Evolutionary conservation across 1,284 basidiomycete genomes (phyloP).

Genomic region (Golubevia pallescens): DNA sequence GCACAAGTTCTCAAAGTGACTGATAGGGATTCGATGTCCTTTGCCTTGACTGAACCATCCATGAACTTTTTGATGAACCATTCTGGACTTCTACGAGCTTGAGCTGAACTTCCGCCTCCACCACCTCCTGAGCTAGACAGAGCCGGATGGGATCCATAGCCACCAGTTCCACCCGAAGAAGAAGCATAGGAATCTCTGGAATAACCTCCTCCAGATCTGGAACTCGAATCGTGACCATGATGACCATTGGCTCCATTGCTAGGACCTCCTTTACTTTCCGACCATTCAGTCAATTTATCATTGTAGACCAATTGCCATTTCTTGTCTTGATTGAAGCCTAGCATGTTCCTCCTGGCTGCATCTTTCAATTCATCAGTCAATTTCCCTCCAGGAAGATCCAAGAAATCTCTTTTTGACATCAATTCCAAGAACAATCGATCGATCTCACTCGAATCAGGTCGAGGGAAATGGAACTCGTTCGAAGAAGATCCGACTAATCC

Average conservation of each 20-base stretch:
- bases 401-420: conserved; percentile 59
- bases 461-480: conserved; percentile 36
- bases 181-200: too few relatives aligned
- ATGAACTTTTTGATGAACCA: conserved; percentile 86
- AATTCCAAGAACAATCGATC: conserved; percentile 61
- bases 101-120: conserved; percentile 65
- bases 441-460: conserved; percentile 48
- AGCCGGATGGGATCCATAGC: conserved; percentile 33
- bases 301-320: conserved; percentile 92
- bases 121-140: conserved; percentile 4
- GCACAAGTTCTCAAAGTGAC: conserved; percentile 75
- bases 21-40: conserved; percentile 77
- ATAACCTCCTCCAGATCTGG: not conserved
- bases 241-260: conserved; percentile 7
- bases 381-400: conserved; percentile 46
- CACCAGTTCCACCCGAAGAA: conserved; percentile 65
- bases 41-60: conserved; percentile 80
- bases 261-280: conserved; percentile 64
- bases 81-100: conserved; percentile 62
- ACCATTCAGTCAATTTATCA: conserved; percentile 81
- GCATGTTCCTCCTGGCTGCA: conserved; percentile 48
- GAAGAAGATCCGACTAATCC: conserved; percentile 9
- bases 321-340: conserved; percentile 70
- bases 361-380: conserved; percentile 46
- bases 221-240: conserved; percentile 1